Evolutionary conservation across 2,329 filamentous ascomycete genomes (phyloP).

Genomic region (Alternaria dauci): DNA sequence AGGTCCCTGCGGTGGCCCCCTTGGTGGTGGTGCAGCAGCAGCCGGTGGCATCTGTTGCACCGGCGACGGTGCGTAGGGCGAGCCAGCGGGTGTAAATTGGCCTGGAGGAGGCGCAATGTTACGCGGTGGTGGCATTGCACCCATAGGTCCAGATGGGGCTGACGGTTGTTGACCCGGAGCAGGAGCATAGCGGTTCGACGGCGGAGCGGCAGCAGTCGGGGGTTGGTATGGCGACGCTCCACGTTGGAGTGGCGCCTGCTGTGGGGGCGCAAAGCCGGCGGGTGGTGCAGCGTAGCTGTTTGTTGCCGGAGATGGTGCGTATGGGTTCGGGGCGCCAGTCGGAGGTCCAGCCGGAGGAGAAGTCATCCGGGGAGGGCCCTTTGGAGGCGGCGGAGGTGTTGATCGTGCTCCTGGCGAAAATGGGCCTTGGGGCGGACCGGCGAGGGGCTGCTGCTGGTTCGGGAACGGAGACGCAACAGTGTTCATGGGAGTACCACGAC

Average conservation of each 20-base stretch:
- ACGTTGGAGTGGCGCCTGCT: constrained; percentile 70
- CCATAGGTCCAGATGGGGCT: constrained; percentile 35
- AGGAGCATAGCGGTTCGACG: constrained; percentile 69
- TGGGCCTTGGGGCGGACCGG: constrained; percentile 62
- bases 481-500: constrained; percentile 76
- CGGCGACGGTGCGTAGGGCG: constrained; percentile 29
- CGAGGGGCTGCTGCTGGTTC: constrained; percentile 65
- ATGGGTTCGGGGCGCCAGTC: constrained; percentile 64
- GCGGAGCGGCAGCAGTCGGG: constrained; percentile 72
- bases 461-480: constrained; percentile 80
- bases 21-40: constrained; percentile 56
- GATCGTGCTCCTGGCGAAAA: constrained; percentile 68
- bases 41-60: constrained; percentile 50
- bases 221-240: constrained; percentile 87
- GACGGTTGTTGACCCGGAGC: constrained; percentile 66
- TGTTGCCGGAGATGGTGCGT: constrained; percentile 64
- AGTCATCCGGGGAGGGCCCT: constrained; percentile 68
- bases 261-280: constrained; percentile 56
- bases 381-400: constrained; percentile 82
- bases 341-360: constrained; percentile 71
- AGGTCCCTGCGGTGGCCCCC: constrained; percentile 48
- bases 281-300: constrained; percentile 66
- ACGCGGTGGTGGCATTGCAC: constrained; percentile 52
- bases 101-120: constrained; percentile 57
- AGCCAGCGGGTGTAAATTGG: constrained; percentile 39